Percentiles rank a stretch among this genome's conserved stretches.
phyloP scores from a whole-genome alignment of 1,284 basidiomycete genomes.

The Rhodotorula sp. region DNA sequence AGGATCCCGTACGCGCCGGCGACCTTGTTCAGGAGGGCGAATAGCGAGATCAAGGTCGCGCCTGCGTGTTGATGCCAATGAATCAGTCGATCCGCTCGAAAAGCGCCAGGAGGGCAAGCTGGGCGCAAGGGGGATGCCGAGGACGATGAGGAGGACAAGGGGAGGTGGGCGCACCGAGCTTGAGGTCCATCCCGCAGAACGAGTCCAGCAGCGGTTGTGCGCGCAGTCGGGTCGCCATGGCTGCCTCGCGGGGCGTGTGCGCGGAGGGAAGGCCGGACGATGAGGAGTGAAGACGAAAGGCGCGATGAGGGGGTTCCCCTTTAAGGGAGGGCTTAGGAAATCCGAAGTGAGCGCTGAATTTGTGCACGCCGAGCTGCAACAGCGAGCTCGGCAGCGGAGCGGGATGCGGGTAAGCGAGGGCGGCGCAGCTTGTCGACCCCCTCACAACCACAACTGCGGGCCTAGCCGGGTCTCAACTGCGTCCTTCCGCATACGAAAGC shows the following conservation, averaged over 20 bases:
- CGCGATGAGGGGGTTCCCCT: background rate
- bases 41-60: constrained; percentile 78
- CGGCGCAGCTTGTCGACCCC: too few relatives aligned
- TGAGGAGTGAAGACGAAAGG: background rate
- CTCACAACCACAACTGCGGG: too few relatives aligned
- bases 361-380: too few relatives aligned
- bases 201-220: constrained; percentile 16
- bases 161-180: constrained; percentile 17
- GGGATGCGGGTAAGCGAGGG: too few relatives aligned
- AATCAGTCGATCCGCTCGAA: too few relatives aligned
- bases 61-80: constrained; percentile 47
- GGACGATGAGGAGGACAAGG: too few relatives aligned
- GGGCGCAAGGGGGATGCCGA: background rate
- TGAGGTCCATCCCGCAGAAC: constrained; percentile 33
- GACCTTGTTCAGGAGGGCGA: constrained; percentile 95
- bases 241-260: background rate
- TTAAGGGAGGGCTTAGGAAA: background rate
- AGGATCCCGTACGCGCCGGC: constrained; percentile 96
- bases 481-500: too few relatives aligned
- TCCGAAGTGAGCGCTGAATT: background rate
- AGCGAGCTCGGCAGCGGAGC: too few relatives aligned
- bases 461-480: too few relatives aligned
- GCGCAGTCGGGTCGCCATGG: constrained; percentile 7
- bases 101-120: background rate
- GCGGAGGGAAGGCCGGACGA: background rate